Evolutionary conservation across 2,329 filamentous ascomycete genomes (phyloP), one percentile per base, ranked within the genome.

Genomic region (Ophiocordyceps polyrhachis-furcata): DNA sequence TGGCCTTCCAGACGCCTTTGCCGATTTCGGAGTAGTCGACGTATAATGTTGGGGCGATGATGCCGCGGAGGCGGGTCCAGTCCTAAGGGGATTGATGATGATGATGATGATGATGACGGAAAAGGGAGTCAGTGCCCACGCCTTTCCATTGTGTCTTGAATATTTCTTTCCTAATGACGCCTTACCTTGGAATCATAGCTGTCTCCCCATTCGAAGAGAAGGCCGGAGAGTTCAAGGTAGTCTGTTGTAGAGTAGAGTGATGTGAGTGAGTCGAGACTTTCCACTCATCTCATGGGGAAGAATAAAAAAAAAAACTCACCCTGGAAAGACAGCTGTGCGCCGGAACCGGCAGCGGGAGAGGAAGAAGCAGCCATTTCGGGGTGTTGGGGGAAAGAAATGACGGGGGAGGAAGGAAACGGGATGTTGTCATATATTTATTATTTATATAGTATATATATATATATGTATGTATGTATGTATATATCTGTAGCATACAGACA

Each of bases 171-270:
- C n/a, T n/a, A n/a, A n/a, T n/a, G n/a, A n/a, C n/a, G n/a, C n/a
- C n/a, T n/a, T n/a, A 38, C 35, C 35, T 81, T 80, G 58, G 64
- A 70, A 58, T 79, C 73, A 59, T 76, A 78, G 62, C 70, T 75
- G 56, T 79, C 73, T 47, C 73, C 74, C 75, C 75, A 78, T 51
- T 79, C 69, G 58, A 73, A 73, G 51, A 66, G 23, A 14, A 20
- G 14, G 38, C 20, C 38, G 20, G 17, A 14, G 38, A 40, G 19
- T 6, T 40, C 38, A 5, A 40, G 38, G 12, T 40, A 21, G 11
- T 40, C 38, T 23, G 14, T 17, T 15, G n/a, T 4, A n/a, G 15
- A 37, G 4, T n/a, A 37, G 9, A 14, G 5, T 37, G 23, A 25
- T 8, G 32, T 37, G 12, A n/a, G 32, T 15, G 14, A 37, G 15